Conservation (phyloP, 2,329 filamentous ascomycete genomes). For the Achaetomium macrosporum region DNA sequence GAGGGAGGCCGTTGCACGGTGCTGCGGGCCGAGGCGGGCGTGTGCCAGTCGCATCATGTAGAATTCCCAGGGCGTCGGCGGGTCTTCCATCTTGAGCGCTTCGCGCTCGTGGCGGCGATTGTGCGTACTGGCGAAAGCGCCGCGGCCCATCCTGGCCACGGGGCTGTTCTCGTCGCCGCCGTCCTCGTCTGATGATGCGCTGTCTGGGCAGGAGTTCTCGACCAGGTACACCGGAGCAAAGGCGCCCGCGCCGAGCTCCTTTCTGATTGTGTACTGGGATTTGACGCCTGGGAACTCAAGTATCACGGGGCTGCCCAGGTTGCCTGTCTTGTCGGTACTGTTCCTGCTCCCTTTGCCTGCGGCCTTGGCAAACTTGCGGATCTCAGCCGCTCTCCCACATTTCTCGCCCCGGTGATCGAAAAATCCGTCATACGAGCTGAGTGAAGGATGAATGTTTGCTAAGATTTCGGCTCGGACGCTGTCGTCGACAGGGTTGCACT, state of each 20-base stretch:
- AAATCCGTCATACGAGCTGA: slow-evolving; percentile 73
- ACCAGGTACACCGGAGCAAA: slow-evolving; percentile 94
- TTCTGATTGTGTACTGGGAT: slow-evolving; percentile 69
- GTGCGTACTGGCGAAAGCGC: slow-evolving; percentile 49
- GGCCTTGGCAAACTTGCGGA: slow-evolving; percentile 74
- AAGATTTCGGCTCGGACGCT: slow-evolving; percentile 69
- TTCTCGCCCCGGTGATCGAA: slow-evolving; percentile 61
- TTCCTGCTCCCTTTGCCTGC: slow-evolving; percentile 51
- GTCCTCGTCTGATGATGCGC: slow-evolving; percentile 38
- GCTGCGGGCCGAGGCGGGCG: slow-evolving; percentile 62
- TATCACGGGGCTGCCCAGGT: slow-evolving; percentile 53
- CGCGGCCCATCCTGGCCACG: slow-evolving; percentile 55
- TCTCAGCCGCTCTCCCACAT: slow-evolving; percentile 64
- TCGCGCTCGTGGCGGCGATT: slow-evolving; percentile 57
- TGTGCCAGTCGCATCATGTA: slow-evolving; percentile 86
- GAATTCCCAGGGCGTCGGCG: slow-evolving; percentile 89
- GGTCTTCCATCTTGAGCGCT: slow-evolving; percentile 91
- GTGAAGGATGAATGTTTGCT: slow-evolving; percentile 63
- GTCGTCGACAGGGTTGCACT: slow-evolving; percentile 88
- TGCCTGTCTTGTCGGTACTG: slow-evolving; percentile 55
- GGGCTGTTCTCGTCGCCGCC: slow-evolving; percentile 39
- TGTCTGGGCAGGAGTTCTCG: slow-evolving; percentile 57
- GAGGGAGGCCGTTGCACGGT: slow-evolving; percentile 70
- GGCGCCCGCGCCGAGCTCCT: slow-evolving; percentile 85
- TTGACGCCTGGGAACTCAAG: slow-evolving; percentile 62